Evolutionary conservation across 768 basidiomycete genomes (phyloP).

Genomic region (Amanita muscaria): DNA sequence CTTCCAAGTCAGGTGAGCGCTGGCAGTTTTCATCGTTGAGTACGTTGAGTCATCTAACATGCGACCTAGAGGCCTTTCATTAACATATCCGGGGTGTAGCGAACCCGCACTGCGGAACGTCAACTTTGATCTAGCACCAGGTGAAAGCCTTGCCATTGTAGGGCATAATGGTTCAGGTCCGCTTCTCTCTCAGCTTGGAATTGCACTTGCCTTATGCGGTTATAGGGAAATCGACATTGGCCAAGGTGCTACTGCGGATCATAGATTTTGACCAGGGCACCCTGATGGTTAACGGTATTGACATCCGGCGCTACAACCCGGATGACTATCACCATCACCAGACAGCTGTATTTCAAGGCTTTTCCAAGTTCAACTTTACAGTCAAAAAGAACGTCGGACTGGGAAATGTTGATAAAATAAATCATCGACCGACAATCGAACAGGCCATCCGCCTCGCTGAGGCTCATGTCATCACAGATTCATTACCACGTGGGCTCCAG

Average conservation of each 20-base stretch:
- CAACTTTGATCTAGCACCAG: constrained; percentile 60
- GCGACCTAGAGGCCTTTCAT: constrained; percentile 36
- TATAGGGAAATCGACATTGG: constrained; percentile 80
- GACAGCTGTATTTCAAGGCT: constrained; percentile 81
- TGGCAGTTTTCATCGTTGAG: background rate
- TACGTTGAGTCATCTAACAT: constrained; percentile 1
- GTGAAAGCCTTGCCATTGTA: constrained; percentile 79
- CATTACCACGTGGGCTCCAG: constrained; percentile 63
- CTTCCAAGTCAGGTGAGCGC: constrained; percentile 56
- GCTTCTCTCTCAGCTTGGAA: constrained; percentile 16
- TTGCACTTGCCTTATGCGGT: constrained; percentile 10
- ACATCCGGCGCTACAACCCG: constrained; percentile 58
- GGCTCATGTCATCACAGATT: constrained; percentile 54
- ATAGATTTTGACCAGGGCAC: constrained; percentile 66
- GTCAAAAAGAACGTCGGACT: constrained; percentile 83
- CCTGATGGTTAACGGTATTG: constrained; percentile 59
- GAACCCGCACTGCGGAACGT: constrained; percentile 64
- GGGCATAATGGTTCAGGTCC: constrained; percentile 78
- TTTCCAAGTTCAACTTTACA: constrained; percentile 71
- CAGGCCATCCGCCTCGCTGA: constrained; percentile 66
- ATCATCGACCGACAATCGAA: constrained; percentile 46
- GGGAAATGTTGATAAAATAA: constrained; percentile 59
- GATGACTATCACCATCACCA: constrained; percentile 64
- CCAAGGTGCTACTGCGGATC: constrained; percentile 73
- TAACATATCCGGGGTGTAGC: constrained; percentile 69